phyloP scores from a whole-genome alignment of 192 early-diverging fungal genomes.

The Radiomyces spectabilis region DNA sequence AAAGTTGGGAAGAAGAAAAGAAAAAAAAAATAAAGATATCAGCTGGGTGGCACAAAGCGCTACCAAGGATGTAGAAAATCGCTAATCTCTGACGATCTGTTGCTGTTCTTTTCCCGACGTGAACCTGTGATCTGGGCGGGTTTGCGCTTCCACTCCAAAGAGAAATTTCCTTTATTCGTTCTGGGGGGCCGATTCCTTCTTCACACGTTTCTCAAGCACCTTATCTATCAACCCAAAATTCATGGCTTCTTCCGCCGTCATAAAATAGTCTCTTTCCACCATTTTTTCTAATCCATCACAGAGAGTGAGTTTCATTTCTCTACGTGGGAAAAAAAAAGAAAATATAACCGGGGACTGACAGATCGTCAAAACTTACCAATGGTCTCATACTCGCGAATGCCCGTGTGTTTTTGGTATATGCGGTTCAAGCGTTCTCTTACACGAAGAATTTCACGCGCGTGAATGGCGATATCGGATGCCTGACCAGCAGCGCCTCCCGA shows the following conservation, averaged over 20 bases:
- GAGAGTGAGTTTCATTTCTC: background rate
- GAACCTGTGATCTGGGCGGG: too few species aligned
- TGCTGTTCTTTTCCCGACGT: too few species aligned
- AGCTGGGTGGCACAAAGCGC: too few species aligned
- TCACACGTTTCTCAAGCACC: slow-evolving; percentile 66
- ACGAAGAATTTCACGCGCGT: slow-evolving; percentile 90
- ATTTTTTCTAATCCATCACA: slow-evolving; percentile 52
- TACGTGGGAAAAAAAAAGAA: too few species aligned
- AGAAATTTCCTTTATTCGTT: slow-evolving; percentile 1
- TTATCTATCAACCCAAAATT: slow-evolving; percentile 90
- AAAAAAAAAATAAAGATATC: too few species aligned
- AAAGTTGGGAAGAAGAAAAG: too few species aligned
- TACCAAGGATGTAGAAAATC: too few species aligned
- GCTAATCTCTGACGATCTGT: too few species aligned
- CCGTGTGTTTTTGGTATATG: slow-evolving; percentile 84
- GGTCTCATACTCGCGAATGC: slow-evolving; percentile 62
- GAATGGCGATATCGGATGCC: slow-evolving; percentile 95
- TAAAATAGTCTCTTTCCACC: slow-evolving; percentile 94
- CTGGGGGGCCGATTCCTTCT: slow-evolving; percentile 5
- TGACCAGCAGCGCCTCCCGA: slow-evolving; percentile 91
- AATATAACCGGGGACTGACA: too few species aligned
- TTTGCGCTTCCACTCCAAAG: too few species aligned
- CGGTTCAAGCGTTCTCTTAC: slow-evolving; percentile 76
- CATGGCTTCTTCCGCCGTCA: slow-evolving; percentile 83
- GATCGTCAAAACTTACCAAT: slow-evolving; percentile 50